Conservation (phyloP, 108 stramenopile species). For the Nitzschia putrida region DNA sequence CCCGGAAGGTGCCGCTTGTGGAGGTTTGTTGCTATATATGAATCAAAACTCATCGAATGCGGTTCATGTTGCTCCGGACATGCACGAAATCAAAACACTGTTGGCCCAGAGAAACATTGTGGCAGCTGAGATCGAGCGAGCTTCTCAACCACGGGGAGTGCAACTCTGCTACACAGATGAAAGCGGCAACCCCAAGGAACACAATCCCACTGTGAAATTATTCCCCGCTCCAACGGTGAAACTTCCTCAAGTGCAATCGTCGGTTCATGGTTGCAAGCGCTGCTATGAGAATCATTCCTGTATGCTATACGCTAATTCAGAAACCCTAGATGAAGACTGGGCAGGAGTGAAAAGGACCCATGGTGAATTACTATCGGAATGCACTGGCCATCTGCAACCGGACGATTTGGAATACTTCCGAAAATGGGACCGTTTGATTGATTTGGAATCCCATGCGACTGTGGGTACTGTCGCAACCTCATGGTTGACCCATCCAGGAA, state of each 20-base stretch:
- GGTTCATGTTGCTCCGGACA: slow-evolving; percentile 59
- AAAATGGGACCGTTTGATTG: slow-evolving; percentile 87
- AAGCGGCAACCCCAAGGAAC: slow-evolving; percentile 20
- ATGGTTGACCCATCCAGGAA: slow-evolving; percentile 64
- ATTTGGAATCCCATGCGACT: slow-evolving; percentile 71
- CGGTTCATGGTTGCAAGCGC: slow-evolving; percentile 54
- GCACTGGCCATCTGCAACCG: slow-evolving; percentile 64
- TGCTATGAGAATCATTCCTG: slow-evolving; percentile 83
- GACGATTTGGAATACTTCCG: slow-evolving; percentile 77
- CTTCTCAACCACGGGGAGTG: slow-evolving; percentile 70
- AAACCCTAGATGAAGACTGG: slow-evolving; percentile 11
- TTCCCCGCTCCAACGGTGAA: slow-evolving; percentile 16
- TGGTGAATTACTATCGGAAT: slow-evolving; percentile 52
- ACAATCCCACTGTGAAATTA: slow-evolving; percentile 9
- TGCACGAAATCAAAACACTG: slow-evolving; percentile 70
- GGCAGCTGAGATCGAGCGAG: slow-evolving; percentile 52
- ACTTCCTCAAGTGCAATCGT: slow-evolving; percentile 60
- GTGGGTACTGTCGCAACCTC: slow-evolving; percentile 38
- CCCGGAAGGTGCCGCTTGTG: slow-evolving; percentile 37
- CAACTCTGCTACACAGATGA: slow-evolving; percentile 52
- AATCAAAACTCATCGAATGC: slow-evolving; percentile 62
- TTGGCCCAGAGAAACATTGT: slow-evolving; percentile 77
- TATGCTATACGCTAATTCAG: slow-evolving; percentile 83
- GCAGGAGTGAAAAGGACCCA: slow-evolving; percentile 35
- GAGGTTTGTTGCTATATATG: slow-evolving; percentile 78